These are phyloP conservation scores for Cryptococcus neoformans DNA, from an alignment of 1,284 basidiomycete genomes.

Conservation along the genomic window DNA sequence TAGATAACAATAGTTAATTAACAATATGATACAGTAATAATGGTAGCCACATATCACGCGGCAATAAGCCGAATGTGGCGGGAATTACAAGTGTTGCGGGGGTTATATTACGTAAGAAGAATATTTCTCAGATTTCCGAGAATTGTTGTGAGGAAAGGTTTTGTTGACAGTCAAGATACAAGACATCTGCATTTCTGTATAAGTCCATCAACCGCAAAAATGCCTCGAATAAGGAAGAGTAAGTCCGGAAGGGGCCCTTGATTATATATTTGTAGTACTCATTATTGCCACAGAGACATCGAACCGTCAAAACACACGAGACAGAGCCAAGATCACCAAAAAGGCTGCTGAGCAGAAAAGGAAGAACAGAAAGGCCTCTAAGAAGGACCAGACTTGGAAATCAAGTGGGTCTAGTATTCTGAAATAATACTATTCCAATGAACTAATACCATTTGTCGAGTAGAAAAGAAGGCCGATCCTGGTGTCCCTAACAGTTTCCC, in stretches of 20 bases:
- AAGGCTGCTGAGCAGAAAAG: conserved; percentile 74
- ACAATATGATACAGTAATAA: too few species aligned
- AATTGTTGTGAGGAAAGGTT: background rate
- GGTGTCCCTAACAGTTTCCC: conserved; percentile 98
- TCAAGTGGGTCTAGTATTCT: conserved; percentile 63
- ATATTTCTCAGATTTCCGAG: conserved; percentile 8
- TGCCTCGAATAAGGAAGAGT: conserved; percentile 78
- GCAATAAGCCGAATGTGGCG: background rate
- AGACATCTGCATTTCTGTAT: background rate
- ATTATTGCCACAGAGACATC: conserved; percentile 65
- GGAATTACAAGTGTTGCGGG: background rate
- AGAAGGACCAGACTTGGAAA: conserved; percentile 87
- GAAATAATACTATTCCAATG: background rate
- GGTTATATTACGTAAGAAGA: conserved; percentile 12
- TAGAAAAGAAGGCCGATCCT: conserved; percentile 79
- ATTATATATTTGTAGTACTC: background rate
- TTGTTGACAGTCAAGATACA: background rate
- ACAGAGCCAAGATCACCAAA: conserved; percentile 72
- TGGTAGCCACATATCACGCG: too few species aligned
- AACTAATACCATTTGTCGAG: conserved; percentile 16
- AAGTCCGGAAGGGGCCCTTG: conserved; percentile 22
- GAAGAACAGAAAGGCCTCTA: conserved; percentile 73
- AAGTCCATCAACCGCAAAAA: conserved; percentile 36
- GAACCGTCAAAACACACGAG: conserved; percentile 69
- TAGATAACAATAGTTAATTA: too few species aligned